phyloP scores from a whole-genome alignment of 768 basidiomycete species.

The Psilocybe cubensis region DNA sequence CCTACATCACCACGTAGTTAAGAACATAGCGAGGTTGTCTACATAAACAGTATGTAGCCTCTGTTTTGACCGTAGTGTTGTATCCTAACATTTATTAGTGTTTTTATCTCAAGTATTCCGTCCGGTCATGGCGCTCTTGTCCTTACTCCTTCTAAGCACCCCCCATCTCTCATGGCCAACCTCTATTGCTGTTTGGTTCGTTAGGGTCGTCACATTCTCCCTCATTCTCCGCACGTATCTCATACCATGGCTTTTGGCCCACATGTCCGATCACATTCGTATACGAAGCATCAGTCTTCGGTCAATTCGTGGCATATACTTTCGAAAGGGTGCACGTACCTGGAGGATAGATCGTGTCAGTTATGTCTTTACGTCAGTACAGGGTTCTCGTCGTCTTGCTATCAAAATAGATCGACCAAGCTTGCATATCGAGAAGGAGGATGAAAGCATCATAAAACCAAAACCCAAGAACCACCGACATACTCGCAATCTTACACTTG shows the following conservation, averaged over 20 bases:
- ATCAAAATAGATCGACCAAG: conserved; percentile 65
- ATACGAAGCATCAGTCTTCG: conserved; percentile 76
- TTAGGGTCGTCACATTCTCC: conserved; percentile 55
- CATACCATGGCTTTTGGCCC: conserved; percentile 63
- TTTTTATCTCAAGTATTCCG: conserved; percentile 16
- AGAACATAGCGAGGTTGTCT: not conserved
- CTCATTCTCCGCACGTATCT: conserved; percentile 69
- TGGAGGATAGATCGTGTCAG: conserved; percentile 74
- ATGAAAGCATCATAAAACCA: conserved; percentile 25
- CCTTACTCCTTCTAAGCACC: conserved; percentile 33
- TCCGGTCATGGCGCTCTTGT: conserved; percentile 14
- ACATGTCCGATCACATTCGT: conserved; percentile 65
- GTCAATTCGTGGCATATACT: conserved; percentile 78
- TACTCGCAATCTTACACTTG: conserved; percentile 47
- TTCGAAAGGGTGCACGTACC: conserved; percentile 55
- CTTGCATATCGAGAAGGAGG: conserved; percentile 48
- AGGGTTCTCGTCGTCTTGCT: conserved; percentile 58
- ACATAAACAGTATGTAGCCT: not conserved
- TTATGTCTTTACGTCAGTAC: conserved; percentile 54
- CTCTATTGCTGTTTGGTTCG: conserved; percentile 48
- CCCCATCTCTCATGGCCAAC: conserved; percentile 40
- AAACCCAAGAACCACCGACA: conserved; percentile 33
- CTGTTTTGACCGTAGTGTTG: not conserved
- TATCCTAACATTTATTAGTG: conserved; percentile 5
- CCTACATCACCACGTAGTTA: not conserved